Percentiles rank a stretch among this genome's conserved stretches.
Evolutionary conservation across 1,139 yeast species (phyloP).

Genomic region (Suhomyces panamericanus): DNA sequence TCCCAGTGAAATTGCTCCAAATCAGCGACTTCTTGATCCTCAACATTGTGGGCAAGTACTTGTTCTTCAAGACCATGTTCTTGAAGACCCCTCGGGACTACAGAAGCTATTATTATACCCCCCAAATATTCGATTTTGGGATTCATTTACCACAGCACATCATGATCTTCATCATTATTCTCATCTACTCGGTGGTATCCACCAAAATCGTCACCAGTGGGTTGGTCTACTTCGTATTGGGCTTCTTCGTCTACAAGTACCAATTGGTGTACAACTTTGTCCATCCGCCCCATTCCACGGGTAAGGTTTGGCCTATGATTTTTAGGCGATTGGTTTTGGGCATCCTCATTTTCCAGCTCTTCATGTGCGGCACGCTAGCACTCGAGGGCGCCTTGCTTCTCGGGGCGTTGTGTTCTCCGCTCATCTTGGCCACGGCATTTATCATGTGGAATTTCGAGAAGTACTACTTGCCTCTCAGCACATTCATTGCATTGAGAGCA

Average conservation of each 20-base stretch:
- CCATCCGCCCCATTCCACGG: constrained; percentile 71
- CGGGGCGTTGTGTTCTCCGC: constrained; percentile 53
- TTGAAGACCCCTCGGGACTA: constrained; percentile 57
- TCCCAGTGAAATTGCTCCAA: constrained; percentile 70
- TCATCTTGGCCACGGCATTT: constrained; percentile 50
- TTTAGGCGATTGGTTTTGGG: constrained; percentile 61
- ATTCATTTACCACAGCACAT: constrained; percentile 66
- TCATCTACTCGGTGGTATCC: constrained; percentile 63
- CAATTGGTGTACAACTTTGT: constrained; percentile 66
- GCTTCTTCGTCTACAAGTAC: constrained; percentile 65
- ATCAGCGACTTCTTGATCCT: constrained; percentile 59
- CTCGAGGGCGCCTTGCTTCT: constrained; percentile 58
- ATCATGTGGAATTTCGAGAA: constrained; percentile 58
- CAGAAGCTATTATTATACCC: constrained; percentile 52
- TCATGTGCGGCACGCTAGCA: constrained; percentile 70
- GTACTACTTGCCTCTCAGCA: constrained; percentile 58
- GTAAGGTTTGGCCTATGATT: constrained; percentile 69
- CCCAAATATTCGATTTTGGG: constrained; percentile 67
- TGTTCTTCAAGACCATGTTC: constrained; percentile 50
- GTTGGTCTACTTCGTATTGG: constrained; percentile 58
- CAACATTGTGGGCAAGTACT: constrained; percentile 54
- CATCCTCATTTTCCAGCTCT: constrained; percentile 57
- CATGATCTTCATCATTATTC: constrained; percentile 57
- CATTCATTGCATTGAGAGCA: constrained; percentile 64
- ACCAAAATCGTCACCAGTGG: constrained; percentile 69